Evolutionary conservation across 176 grass and related monocot genomes (phyloP).

Genomic region (Juncus inflexus): DNA sequence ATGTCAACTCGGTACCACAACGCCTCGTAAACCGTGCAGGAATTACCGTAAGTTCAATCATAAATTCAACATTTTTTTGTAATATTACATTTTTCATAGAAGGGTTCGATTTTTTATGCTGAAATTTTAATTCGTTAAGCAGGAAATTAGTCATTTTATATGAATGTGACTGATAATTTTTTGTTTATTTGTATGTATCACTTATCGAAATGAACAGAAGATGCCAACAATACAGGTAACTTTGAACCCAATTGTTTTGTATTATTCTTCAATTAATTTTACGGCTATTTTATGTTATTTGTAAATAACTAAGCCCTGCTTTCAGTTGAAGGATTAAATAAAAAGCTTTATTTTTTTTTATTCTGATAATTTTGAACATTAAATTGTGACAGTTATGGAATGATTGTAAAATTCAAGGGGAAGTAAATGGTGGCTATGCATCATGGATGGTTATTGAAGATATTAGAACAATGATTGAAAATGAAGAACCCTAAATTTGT

Average conservation of each 20-base stretch:
- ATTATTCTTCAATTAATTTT: conserved; percentile 8
- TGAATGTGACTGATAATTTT: conserved; percentile 33
- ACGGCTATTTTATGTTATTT: neutral
- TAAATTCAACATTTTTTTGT: conserved; percentile 2
- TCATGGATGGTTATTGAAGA: conserved; percentile 80
- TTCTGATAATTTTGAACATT: conserved; percentile 34
- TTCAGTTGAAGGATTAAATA: neutral
- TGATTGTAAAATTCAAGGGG: conserved; percentile 44
- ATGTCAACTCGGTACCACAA: conserved; percentile 89
- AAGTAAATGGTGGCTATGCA: conserved; percentile 71
- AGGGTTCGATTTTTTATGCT: too few species aligned
- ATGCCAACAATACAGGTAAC: conserved; percentile 96
- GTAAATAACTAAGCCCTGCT: neutral
- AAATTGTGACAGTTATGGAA: conserved; percentile 65
- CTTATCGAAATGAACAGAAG: conserved; percentile 54
- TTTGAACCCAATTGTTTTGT: conserved; percentile 29
- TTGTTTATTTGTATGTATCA: conserved; percentile 25
- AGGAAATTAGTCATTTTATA: conserved; percentile 17
- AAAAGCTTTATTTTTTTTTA: neutral
- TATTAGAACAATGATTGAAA: conserved; percentile 72
- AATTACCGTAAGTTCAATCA: conserved; percentile 64
- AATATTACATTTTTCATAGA: conserved; percentile 18
- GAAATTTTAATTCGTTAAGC: neutral
- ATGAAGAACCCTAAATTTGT: conserved; percentile 40
- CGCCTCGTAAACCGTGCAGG: conserved; percentile 74